These are phyloP conservation scores for Polygonum aviculare DNA, from an alignment of 148 eudicot genomes.

Conservation along the genomic window DNA sequence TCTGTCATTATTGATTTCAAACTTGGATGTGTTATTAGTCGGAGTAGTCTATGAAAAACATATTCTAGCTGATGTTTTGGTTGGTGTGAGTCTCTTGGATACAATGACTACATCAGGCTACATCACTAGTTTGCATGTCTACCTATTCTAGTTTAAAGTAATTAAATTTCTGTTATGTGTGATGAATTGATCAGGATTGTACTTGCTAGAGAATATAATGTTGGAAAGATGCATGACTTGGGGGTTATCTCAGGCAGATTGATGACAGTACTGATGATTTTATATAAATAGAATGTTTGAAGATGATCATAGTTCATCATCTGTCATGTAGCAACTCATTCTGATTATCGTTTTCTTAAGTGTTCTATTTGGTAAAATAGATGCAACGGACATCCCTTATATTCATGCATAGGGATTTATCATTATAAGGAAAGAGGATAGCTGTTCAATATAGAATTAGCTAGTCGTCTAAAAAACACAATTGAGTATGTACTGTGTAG, in stretches of 20 bases:
- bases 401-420: not conserved
- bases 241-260: not conserved
- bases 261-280: not conserved
- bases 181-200: not conserved
- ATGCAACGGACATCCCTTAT: not conserved
- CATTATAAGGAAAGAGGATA: not conserved
- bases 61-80: not conserved
- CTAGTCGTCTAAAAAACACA: not conserved
- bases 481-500: not conserved
- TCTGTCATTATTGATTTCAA: not conserved
- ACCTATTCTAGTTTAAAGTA: not conserved
- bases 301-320: not conserved
- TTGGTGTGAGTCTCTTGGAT: not conserved
- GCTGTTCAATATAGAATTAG: not conserved
- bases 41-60: not conserved
- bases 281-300: not conserved
- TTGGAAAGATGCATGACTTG: not conserved
- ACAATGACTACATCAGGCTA: not conserved
- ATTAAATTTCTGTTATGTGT: not conserved
- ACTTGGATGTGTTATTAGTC: not conserved
- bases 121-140: not conserved
- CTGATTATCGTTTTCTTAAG: not conserved
- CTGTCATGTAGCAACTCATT: not conserved
- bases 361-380: not conserved
- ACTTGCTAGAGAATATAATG: not conserved